These are phyloP conservation scores for Kalmusia sp. DNA, from an alignment of 2,329 filamentous ascomycete genomes.

Conservation along the genomic window DNA sequence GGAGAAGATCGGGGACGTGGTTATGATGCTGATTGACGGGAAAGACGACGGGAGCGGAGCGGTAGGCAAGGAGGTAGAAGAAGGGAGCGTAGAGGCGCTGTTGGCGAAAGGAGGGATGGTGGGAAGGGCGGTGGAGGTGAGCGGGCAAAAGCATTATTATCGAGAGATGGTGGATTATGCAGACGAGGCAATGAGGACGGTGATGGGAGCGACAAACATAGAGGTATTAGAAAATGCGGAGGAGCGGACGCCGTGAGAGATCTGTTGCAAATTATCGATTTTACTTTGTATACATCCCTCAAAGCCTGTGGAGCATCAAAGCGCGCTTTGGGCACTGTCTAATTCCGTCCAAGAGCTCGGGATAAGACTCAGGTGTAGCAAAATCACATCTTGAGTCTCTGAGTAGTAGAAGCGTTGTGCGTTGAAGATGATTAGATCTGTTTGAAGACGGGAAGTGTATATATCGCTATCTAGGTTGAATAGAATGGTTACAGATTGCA, in stretches of 20 bases:
- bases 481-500: no score
- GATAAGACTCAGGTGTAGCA: no score
- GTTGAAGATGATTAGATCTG: no score
- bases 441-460: no score
- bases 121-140: conserved; percentile 27
- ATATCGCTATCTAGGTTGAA: no score
- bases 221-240: conserved; percentile 23
- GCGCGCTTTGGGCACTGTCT: no score
- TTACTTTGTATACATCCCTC: no score
- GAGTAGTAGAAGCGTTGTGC: no score
- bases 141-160: conserved; percentile 30
- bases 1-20: conserved; percentile 34
- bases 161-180: conserved; percentile 24
- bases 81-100: conserved; percentile 19
- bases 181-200: conserved; percentile 27
- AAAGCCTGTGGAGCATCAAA: no score
- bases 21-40: conserved; percentile 34
- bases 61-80: conserved; percentile 22
- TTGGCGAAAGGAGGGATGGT: conserved; percentile 26
- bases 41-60: conserved; percentile 22
- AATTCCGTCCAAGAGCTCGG: no score
- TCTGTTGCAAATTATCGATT: no score
- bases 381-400: no score
- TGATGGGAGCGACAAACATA: conserved; percentile 35
- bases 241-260: background rate